Evolutionary conservation across 2,329 filamentous ascomycete genomes (phyloP).

Genomic region (Scolecobasidium constrictum): DNA sequence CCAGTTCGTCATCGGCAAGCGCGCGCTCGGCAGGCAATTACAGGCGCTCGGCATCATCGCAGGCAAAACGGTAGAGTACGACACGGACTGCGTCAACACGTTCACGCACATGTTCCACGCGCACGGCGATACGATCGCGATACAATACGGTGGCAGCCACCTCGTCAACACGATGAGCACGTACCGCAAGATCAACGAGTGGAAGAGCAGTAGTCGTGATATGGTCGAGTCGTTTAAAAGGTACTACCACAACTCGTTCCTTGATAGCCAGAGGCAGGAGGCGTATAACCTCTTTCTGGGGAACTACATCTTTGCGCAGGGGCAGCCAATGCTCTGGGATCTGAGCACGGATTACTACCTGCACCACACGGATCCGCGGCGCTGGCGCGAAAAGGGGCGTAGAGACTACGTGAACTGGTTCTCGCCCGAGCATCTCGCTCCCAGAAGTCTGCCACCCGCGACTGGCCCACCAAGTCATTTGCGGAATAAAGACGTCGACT

Average conservation of each 20-base stretch:
- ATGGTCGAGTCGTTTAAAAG: slow-evolving; percentile 99
- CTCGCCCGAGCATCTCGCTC: slow-evolving; percentile 59
- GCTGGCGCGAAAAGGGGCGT: slow-evolving; percentile 51
- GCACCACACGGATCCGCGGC: slow-evolving; percentile 74
- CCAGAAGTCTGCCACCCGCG: slow-evolving; percentile 45
- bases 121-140: slow-evolving; percentile 93
- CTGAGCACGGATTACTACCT: slow-evolving; percentile 91
- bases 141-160: slow-evolving; percentile 95
- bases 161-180: slow-evolving; percentile 99
- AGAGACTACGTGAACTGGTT: slow-evolving; percentile 86
- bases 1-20: slow-evolving; percentile 94
- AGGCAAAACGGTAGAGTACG: slow-evolving; percentile 72
- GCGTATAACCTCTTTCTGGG: slow-evolving; percentile 96
- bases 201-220: slow-evolving; percentile 92
- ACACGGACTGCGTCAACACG: slow-evolving; percentile 89
- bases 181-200: slow-evolving; percentile 97
- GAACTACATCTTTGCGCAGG: slow-evolving; percentile 81
- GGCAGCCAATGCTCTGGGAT: slow-evolving; percentile 95
- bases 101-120: slow-evolving; percentile 97
- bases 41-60: slow-evolving; percentile 82
- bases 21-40: slow-evolving; percentile 82
- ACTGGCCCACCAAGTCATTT: slow-evolving; percentile 21
- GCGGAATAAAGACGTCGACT: slow-evolving; percentile 32
- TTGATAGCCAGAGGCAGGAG: slow-evolving; percentile 95
- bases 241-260: slow-evolving; percentile 97